Conservation (phyloP, 176 grass and related monocot species). For the Pontederia crassipes region DNA sequence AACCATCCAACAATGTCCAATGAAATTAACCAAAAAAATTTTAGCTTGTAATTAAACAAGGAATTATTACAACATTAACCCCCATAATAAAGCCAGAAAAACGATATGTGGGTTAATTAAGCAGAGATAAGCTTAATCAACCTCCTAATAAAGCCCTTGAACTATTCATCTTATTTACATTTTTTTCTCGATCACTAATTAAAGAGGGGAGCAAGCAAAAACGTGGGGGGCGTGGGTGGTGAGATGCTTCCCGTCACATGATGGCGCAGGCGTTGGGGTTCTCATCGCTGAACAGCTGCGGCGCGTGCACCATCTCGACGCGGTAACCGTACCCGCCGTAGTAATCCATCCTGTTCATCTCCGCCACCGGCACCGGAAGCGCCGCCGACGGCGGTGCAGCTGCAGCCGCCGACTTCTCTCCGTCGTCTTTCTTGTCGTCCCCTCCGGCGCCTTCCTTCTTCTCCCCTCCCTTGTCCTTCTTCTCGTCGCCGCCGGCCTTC, state of each 20-base stretch:
- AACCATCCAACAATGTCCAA: too few species aligned
- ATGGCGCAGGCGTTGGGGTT: conserved; percentile 76
- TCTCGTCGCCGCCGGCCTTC: conserved; percentile 12
- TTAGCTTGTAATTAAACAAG: too few species aligned
- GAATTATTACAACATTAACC: too few species aligned
- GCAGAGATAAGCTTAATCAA: too few species aligned
- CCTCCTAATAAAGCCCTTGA: too few species aligned
- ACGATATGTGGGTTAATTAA: too few species aligned
- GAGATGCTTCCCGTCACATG: conserved; percentile 24
- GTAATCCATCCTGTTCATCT: conserved; percentile 10
- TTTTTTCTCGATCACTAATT: too few species aligned
- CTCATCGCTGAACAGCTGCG: conserved; percentile 65
- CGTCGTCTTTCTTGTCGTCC: conserved; percentile 15
- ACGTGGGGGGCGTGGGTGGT: background rate
- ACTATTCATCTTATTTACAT: too few species aligned
- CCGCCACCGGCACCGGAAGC: conserved; percentile 22
- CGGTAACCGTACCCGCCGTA: conserved; percentile 28
- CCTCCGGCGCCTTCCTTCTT: background rate
- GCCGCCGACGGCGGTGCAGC: conserved; percentile 22
- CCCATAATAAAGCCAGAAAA: too few species aligned
- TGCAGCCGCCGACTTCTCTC: background rate
- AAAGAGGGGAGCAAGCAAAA: too few species aligned
- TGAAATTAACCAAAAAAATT: too few species aligned
- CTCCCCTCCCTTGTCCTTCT: conserved; percentile 7
- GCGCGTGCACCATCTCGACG: conserved; percentile 29